Base-by-base conservation (phyloP, 202 grass and related monocot genomes). In the Schoenoplectus triqueter region DNA sequence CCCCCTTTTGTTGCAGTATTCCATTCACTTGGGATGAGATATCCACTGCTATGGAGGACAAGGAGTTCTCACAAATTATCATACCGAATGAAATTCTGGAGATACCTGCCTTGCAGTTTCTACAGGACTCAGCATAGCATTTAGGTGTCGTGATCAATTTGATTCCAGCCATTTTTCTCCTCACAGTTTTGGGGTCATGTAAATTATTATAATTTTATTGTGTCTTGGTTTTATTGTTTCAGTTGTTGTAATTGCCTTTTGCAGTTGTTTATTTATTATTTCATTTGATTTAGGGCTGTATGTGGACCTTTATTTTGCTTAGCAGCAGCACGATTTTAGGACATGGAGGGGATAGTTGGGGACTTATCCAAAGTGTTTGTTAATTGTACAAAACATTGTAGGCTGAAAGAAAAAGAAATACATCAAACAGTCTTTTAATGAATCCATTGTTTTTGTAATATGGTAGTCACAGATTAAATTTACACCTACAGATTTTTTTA, bases 21-120 rank as follows among this genome's bases (percentile, higher is more conserved):
- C 95, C 92, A 0, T 85, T 94, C 50, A 88, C 89, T 6, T 69
- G 91, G n/a, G 92, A 97, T 42, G 92, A 93, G 77, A 91, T 97
- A 73, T 92, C 89, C 41, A 91, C 60, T 83, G 89, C 89, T 14
- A 81, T 97, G 84, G 90, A 93, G 8, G 88, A 93, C 73, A 93
- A 93, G 82, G 86, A 92, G 48, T 97, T 94, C 47, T 89, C 89
- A 74, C 91, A 92, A 57, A 88, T 93, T 42, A 70, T n/a, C 75
- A 89, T 86, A 80, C 92, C 95, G 0, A 86, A 95, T 61, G 91
- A 94, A 66, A 92, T 97, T 61, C 55, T 90, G 1, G 89, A 88
- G 41, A 91, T 90, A 49, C 73, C 87, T 0, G 61, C 86, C 2
- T 97, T 97, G 86, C 92, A 92, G 6, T 97, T 97, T 89, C 87